Evolutionary conservation across 257 asterid genomes (phyloP), one percentile per base, ranked within the genome.

Genomic region (Cynanchum wilfordii): DNA sequence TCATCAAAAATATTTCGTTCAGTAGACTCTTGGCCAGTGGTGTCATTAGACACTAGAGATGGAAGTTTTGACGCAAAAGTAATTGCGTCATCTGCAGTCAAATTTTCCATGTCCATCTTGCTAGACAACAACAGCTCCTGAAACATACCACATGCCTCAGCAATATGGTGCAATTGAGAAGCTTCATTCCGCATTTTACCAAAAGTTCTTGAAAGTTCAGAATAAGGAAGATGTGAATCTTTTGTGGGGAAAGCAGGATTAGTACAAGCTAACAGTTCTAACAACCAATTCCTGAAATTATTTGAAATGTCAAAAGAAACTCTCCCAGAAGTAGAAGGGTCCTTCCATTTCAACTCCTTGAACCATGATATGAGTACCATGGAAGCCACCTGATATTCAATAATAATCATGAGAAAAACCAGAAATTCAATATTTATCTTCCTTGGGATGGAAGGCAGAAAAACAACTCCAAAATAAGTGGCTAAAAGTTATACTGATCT

Each of bases 171-270:
- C 83, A 95, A 74, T 77, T 90, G 99, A 80, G 87, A 81, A 75
- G 96, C 96, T 87, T 95, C 99, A 75, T 83, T 86, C 45, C 87
- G 95, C 99, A 95, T 92, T 88, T 95, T 92, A 79, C 78, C 78
- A 79, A 89, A 92, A 20, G 98, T 92, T 87, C 99, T 89, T 66
- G 96, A 82, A 78, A 95, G 96, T 83, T 95, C 99, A 74, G 90
- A 86, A 85, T 95, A 95, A 36, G 98, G 97, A 81, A 85, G 89
- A 80, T 59, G 76, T 57, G 94, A 85, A 83, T 87, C 95, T 87
- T 95, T 95, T 30, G 92, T 86, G 24, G 99, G 99, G 83, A 87
- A 90, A 50, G 98, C 96, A 74, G 97, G 96, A 80, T 90, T 90
- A 72, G 92, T 81, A 88, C 98, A 95, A 78, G 89, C 83, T 77